Evolutionary conservation across 2,329 filamentous ascomycete genomes (phyloP).

Genomic region (Cladophialophora carrionii): DNA sequence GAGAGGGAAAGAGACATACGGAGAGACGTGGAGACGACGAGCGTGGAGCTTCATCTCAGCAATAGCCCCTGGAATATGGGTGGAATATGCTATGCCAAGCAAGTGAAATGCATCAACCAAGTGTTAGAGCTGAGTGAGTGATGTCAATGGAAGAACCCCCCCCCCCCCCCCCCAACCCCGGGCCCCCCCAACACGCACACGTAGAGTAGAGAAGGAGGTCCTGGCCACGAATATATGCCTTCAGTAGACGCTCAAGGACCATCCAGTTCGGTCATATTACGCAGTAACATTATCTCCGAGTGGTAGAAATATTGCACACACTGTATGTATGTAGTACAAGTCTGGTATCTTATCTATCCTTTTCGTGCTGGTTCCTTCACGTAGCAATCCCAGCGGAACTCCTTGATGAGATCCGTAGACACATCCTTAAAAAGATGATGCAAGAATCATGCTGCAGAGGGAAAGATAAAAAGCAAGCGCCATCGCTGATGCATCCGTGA

Average conservation of each 20-base stretch:
- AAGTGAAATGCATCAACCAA: too few species aligned
- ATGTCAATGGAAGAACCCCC: not conserved
- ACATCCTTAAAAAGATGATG: not conserved
- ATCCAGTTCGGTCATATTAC: not conserved
- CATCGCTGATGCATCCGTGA: constrained; percentile 10
- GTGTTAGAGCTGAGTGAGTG: too few species aligned
- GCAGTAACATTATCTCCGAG: not conserved
- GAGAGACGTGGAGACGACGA: too few species aligned
- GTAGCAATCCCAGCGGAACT: not conserved
- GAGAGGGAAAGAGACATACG: too few species aligned
- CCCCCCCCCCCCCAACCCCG: too few species aligned
- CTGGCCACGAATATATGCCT: not conserved
- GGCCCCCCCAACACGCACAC: too few species aligned
- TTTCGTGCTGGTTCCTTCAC: not conserved
- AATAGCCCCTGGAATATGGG: too few species aligned
- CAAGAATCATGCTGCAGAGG: not conserved
- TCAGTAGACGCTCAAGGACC: not conserved
- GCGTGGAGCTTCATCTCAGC: too few species aligned
- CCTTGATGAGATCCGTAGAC: not conserved
- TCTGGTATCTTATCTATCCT: not conserved
- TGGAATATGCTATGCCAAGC: too few species aligned
- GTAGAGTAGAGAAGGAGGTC: not conserved
- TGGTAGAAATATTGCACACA: not conserved
- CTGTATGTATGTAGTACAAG: not conserved
- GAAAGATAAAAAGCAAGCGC: not conserved